Evolutionary conservation across 2,329 filamentous ascomycete genomes (phyloP).

Genomic region (Delphinella strobiligena): DNA sequence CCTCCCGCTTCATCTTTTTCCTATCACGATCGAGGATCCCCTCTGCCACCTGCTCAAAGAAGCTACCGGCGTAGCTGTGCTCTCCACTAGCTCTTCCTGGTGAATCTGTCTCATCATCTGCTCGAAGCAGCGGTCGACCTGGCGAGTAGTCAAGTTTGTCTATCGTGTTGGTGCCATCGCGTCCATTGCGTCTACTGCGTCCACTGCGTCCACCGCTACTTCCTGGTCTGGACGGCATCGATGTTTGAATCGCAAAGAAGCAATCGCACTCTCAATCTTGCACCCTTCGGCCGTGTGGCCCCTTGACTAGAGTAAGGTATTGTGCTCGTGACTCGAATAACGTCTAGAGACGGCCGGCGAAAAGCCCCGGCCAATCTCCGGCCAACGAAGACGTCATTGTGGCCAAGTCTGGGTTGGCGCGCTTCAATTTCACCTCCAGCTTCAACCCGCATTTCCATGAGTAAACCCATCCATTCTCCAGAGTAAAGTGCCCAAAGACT

Average conservation of each 20-base stretch:
- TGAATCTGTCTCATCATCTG: slow-evolving; percentile 19
- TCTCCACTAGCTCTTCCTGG: slow-evolving; percentile 25
- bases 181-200: neutral
- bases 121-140: slow-evolving; percentile 28
- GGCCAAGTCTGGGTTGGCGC: neutral
- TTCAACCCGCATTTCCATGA: too few species aligned
- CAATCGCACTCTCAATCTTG: neutral
- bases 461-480: too few species aligned
- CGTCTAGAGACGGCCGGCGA: neutral
- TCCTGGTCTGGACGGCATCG: slow-evolving; percentile 1
- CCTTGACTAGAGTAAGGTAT: too few species aligned
- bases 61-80: slow-evolving; percentile 37
- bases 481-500: too few species aligned
- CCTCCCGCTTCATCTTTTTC: slow-evolving; percentile 39
- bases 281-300: neutral
- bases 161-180: slow-evolving; percentile 18
- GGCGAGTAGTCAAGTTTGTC: slow-evolving; percentile 39
- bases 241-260: neutral
- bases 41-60: slow-evolving; percentile 49
- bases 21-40: slow-evolving; percentile 48
- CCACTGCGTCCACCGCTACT: neutral
- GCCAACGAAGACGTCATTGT: neutral
- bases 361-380: neutral
- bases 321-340: neutral
- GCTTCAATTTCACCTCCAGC: neutral